Evolutionary conservation across 768 basidiomycete genomes (phyloP).

Genomic region (Mycena galopus): DNA sequence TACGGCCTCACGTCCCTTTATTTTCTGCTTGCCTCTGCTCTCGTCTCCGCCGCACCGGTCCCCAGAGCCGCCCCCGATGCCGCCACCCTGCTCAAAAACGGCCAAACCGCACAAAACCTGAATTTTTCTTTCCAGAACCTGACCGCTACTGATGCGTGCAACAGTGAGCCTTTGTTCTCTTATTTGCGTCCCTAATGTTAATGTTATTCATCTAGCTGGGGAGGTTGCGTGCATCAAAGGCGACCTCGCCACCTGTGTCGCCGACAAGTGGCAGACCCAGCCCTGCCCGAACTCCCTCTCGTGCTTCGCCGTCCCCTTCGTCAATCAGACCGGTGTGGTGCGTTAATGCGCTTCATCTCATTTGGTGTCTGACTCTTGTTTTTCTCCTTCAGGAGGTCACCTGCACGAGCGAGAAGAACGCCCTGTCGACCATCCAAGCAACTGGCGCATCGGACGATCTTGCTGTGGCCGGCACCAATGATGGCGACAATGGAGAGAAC

Average conservation of each 20-base stretch:
- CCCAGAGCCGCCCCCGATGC: slow-evolving; percentile 55
- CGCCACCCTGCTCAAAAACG: slow-evolving; percentile 61
- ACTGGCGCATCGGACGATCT: slow-evolving; percentile 62
- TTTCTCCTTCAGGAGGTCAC: slow-evolving; percentile 56
- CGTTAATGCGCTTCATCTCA: slow-evolving; percentile 33
- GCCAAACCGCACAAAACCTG: slow-evolving; percentile 61
- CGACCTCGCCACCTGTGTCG: slow-evolving; percentile 55
- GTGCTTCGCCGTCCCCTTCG: slow-evolving; percentile 68
- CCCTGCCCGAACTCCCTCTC: slow-evolving; percentile 51
- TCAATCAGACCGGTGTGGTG: slow-evolving; percentile 60
- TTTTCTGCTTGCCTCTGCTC: slow-evolving; percentile 43
- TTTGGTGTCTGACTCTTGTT: background rate
- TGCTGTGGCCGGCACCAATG: slow-evolving; percentile 43
- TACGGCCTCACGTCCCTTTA: slow-evolving; percentile 40
- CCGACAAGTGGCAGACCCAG: slow-evolving; percentile 55
- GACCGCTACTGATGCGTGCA: slow-evolving; percentile 58
- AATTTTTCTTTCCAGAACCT: slow-evolving; percentile 61
- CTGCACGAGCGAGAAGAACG: slow-evolving; percentile 66
- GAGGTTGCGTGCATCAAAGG: slow-evolving; percentile 60
- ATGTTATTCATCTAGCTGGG: slow-evolving; percentile 48
- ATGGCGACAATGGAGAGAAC: slow-evolving; percentile 14
- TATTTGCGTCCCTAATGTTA: background rate
- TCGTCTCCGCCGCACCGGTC: slow-evolving; percentile 44
- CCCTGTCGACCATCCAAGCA: slow-evolving; percentile 58
- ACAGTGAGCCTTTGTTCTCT: slow-evolving; percentile 48